Evolutionary conservation across 164 flowering plant species (phyloP).

Genomic region (Protea cynaroides): DNA sequence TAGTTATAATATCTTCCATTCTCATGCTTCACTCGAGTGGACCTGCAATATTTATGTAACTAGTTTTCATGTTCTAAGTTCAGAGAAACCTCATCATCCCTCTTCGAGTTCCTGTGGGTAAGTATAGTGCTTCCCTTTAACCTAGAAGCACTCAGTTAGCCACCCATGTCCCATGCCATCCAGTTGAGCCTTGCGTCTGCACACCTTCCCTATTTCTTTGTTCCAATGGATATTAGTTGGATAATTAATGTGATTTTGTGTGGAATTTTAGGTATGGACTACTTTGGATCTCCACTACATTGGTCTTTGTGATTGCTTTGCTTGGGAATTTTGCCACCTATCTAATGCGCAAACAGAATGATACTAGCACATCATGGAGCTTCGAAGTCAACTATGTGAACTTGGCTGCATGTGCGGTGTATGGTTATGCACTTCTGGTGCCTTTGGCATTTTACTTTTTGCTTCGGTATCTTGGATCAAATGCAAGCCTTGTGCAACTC

Average conservation of each 20-base stretch:
- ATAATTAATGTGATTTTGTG: conserved; percentile 9
- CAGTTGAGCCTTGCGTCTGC: too few relatives aligned
- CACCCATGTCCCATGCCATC: too few relatives aligned
- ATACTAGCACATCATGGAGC: conserved; percentile 53
- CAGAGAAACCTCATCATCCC: not conserved
- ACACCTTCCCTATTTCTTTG: too few relatives aligned
- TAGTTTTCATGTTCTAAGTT: not conserved
- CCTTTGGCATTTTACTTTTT: conserved; percentile 87
- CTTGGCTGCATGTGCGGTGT: conserved; percentile 57
- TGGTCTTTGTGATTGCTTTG: conserved; percentile 82
- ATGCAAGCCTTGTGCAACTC: conserved; percentile 59
- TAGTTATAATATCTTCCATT: too few relatives aligned
- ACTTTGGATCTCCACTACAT: conserved; percentile 85
- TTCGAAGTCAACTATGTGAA: conserved; percentile 80
- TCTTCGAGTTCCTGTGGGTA: too few relatives aligned
- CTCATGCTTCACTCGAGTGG: too few relatives aligned
- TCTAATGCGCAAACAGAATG: conserved; percentile 48
- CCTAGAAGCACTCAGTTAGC: too few relatives aligned
- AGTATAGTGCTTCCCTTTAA: too few relatives aligned
- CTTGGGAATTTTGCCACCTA: conserved; percentile 92
- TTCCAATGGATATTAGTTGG: not conserved
- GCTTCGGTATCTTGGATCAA: conserved; percentile 80
- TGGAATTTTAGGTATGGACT: conserved; percentile 68
- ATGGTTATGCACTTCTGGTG: conserved; percentile 71
- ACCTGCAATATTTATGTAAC: not conserved